Base-by-base conservation (phyloP, 257 asterid species). In the Lantana camara region DNA sequence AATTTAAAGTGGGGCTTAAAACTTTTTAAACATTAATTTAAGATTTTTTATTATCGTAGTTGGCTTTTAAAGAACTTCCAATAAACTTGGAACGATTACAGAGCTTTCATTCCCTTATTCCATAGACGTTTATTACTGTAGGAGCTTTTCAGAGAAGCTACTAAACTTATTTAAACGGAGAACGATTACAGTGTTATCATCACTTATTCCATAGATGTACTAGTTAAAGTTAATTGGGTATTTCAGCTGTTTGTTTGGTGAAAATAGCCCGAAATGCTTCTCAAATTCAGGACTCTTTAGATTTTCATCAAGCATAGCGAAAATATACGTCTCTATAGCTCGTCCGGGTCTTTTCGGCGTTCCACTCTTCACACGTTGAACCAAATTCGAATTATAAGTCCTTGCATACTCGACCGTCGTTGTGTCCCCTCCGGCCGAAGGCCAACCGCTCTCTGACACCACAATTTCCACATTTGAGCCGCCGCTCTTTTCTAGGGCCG, bases 371-470 rank as follows among this genome's bases (percentile, higher is more conserved):
- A 73, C 82, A 4, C 70, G 64, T 9, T 65, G 70, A 22, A 77
- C 54, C 82, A 77, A 60, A 60, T 77, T 77, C 34, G 66, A 69
- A 32, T 68, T 52, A 10, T 73, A 77, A 1, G 48, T 60, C 49
- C 65, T 60, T 0, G 79, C 79, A 34, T 69, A 37, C 0, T 73
- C 79, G 2, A 66, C 19, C 0, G 61, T 1, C 0, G 82, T 34
- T 17, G 55, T 12, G 58, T 56, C 67, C 0, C 68, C 76, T 5
- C 79, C 82, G 0, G 70, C 76, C 37, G 82, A 68, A 0, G 82
- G 82, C 82, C 82, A 77, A 3, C 82, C 82, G 12, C 65, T 77
- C 70, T 77, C 82, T 7, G 84, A 67, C 47, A 75, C 79, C 30
- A 79, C 80, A 11, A 74, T 67, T 24, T 32, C 69, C 29, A 78